Base-by-base conservation (phyloP, 208 protist genomes). In the Wallacemonas collosoma region DNA sequence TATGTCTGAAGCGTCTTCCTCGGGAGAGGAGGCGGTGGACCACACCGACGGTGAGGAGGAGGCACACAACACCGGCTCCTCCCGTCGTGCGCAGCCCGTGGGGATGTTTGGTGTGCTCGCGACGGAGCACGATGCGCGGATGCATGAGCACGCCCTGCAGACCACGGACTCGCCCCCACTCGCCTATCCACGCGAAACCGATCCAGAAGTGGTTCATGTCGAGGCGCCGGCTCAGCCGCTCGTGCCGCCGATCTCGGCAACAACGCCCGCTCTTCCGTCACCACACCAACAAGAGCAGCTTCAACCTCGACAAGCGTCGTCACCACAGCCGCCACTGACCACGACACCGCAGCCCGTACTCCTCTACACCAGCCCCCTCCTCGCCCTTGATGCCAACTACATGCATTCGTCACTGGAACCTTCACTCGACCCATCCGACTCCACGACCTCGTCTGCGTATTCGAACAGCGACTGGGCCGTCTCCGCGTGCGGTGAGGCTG, bases 401-500 rank as follows among this genome's bases (percentile, higher is more conserved):
- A 2, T n/a, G 2, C 51, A 69, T 26, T 26, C 26, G 26, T 26
- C 26, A 26, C 26, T 26, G 26, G 26, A 26, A 26, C 26, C 26
- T 0, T 26, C 26, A 26, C 26, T 26, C 26, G 0, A 26, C 26
- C 26, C 26, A 26, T 26, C 26, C 26, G 26, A 26, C 26, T 50
- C 45, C 45, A 1, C 45, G 45, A 14, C 45, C 45, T 50, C 45
- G 8, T 50, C 61, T 43, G 11, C 41, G 72, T 12, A 50, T 12
- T 50, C 45, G 12, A 50, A 12, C 45, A 50, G 45, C 45, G 12
- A 50, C 17, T 84, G 82, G 82, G 76, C 53, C 50, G 66, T 68
- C 26, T 26, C 65, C 2, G 69, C 62, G 41, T 82, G 77, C 55
- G 38, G 55, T 61, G 41, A 1, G 0, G 79, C 83, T 17, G 75